A percentile compares a stretch with the other conserved stretches of the same genome.
Evolutionary conservation across 1,284 basidiomycete genomes (phyloP).

Genomic region (Baeospora myosura): DNA sequence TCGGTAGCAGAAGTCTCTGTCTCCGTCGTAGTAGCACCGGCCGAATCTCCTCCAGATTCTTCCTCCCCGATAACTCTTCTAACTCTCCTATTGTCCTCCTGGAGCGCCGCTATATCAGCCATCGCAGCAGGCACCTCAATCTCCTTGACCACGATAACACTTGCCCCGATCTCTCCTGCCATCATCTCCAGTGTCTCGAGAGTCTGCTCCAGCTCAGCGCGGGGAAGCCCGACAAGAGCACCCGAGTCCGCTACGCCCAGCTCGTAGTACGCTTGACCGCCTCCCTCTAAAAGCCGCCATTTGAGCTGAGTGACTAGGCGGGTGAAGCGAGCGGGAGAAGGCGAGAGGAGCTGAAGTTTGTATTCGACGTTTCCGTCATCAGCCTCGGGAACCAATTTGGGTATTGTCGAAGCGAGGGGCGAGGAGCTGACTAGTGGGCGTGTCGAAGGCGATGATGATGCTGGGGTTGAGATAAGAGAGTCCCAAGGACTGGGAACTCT

Average conservation of each 20-base stretch:
- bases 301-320: conserved; percentile 89
- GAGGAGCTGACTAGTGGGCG: conserved; percentile 10
- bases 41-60: conserved; percentile 12
- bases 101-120: conserved; percentile 32
- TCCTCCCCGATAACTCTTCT: conserved; percentile 4
- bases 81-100: conserved; percentile 21
- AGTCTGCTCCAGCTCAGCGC: conserved; percentile 70
- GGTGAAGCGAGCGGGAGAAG: conserved; percentile 64
- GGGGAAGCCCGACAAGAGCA: conserved; percentile 72
- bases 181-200: conserved; percentile 83
- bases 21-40: conserved; percentile 23
- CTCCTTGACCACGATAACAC: conserved; percentile 82
- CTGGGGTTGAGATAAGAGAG: conserved; percentile 50
- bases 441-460: conserved; percentile 23
- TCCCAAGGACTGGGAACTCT: conserved; percentile 77
- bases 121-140: conserved; percentile 62
- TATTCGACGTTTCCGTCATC: conserved; percentile 83
- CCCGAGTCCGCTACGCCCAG: conserved; percentile 86
- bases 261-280: conserved; percentile 89
- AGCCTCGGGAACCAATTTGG: conserved; percentile 65
- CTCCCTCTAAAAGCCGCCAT: conserved; percentile 88
- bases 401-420: conserved; percentile 29
- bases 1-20: conserved; percentile 33
- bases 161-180: conserved; percentile 87
- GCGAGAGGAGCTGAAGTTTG: conserved; percentile 73